These are phyloP conservation scores for Hanseniaspora uvarum DNA, from an alignment of 1,139 yeast genomes.

Conservation along the genomic window DNA sequence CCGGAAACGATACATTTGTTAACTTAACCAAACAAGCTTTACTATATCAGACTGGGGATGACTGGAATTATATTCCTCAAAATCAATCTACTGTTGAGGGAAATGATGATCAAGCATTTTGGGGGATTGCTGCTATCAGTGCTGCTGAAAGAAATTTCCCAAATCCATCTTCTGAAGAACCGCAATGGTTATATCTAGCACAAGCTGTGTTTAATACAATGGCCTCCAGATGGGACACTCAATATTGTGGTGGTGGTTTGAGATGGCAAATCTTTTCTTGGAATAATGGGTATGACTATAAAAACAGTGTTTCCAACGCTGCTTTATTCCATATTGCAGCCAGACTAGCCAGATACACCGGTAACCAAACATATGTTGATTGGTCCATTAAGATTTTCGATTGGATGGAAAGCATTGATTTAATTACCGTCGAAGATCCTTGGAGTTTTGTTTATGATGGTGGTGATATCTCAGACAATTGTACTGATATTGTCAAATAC, in stretches of 20 bases:
- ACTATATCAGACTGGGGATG: constrained; percentile 65
- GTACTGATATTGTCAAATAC: constrained; percentile 46
- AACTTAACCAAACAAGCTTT: constrained; percentile 52
- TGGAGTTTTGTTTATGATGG: constrained; percentile 67
- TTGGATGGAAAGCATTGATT: constrained; percentile 61
- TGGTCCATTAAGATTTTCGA: constrained; percentile 75
- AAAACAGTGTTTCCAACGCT: constrained; percentile 83
- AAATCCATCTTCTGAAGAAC: constrained; percentile 52
- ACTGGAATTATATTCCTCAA: constrained; percentile 69
- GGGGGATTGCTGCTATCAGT: constrained; percentile 88
- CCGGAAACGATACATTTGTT: constrained; percentile 61
- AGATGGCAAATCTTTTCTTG: constrained; percentile 95
- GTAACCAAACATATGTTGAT: constrained; percentile 58
- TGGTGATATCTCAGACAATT: constrained; percentile 51
- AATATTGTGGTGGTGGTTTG: constrained; percentile 72
- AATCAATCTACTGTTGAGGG: constrained; percentile 95
- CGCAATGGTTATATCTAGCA: constrained; percentile 64
- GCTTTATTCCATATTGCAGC: constrained; percentile 83
- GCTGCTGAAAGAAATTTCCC: constrained; percentile 85
- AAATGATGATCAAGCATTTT: constrained; percentile 93
- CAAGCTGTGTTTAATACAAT: constrained; percentile 83
- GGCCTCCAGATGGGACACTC: constrained; percentile 77
- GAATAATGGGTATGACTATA: constrained; percentile 89
- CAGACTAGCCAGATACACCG: constrained; percentile 73
- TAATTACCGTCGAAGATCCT: constrained; percentile 40